A percentile compares a stretch with the other conserved stretches of the same genome.
Evolutionary conservation across 208 protist species (phyloP).

Genomic region (Tetramitus jugosus): DNA sequence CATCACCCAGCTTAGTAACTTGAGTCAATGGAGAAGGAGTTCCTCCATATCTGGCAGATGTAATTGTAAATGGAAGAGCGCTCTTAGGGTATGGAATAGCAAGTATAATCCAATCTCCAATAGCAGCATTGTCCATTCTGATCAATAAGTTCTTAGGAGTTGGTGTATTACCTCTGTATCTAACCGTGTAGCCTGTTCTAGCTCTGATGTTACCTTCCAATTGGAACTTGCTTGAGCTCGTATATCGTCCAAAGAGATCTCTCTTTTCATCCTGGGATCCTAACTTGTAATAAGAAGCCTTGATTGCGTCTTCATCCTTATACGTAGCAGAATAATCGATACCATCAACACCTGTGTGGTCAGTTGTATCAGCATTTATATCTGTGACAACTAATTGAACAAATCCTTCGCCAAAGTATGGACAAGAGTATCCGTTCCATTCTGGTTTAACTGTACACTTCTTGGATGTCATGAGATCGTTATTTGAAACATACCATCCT

Average conservation of each 20-base stretch:
- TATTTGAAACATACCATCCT: not conserved
- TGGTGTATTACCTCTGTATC: not conserved
- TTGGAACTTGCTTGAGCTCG: no score
- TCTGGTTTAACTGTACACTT: not conserved
- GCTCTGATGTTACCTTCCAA: not conserved
- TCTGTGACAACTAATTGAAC: not conserved
- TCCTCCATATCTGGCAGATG: no score
- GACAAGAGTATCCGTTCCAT: constrained; percentile 1
- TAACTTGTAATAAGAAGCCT: no score
- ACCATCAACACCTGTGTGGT: not conserved
- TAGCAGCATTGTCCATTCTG: not conserved
- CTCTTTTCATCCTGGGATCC: no score
- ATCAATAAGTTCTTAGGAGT: not conserved
- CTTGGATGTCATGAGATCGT: no score
- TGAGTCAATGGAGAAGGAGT: no score
- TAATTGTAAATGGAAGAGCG: no score
- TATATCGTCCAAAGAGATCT: no score
- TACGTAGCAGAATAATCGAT: no score
- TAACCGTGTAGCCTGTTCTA: not conserved
- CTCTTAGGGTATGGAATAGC: not conserved
- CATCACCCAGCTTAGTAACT: no score
- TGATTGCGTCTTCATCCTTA: no score
- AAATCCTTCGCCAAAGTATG: not conserved
- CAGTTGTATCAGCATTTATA: not conserved
- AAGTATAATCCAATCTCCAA: not conserved